These are phyloP conservation scores for Nakazawaea siamensis DNA, from an alignment of 805 yeast genomes.

Conservation along the genomic window DNA sequence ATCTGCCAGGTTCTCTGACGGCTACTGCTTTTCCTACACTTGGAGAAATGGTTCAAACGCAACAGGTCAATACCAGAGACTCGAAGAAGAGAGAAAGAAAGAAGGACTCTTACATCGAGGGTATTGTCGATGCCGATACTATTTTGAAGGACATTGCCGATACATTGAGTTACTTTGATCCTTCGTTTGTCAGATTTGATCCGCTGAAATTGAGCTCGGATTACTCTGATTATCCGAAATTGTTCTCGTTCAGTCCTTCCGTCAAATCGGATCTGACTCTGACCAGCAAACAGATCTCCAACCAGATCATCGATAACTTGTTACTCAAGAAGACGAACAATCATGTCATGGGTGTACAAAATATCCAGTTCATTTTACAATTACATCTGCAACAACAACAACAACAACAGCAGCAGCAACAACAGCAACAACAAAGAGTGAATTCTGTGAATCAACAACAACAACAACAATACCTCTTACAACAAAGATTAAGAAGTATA, in stretches of 20 bases:
- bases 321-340: constrained; percentile 6
- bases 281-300: constrained; percentile 1
- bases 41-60: constrained; percentile 29
- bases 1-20: constrained; percentile 10
- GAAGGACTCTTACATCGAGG: constrained; percentile 3
- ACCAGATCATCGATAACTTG: constrained; percentile 5
- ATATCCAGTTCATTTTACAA: constrained; percentile 12
- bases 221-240: constrained; percentile 2
- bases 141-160: constrained; percentile 2
- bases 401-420: constrained; percentile 18
- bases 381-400: constrained; percentile 23
- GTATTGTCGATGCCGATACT: constrained; percentile 1
- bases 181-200: constrained; percentile 7
- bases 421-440: constrained; percentile 23
- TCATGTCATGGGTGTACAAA: constrained; percentile 9
- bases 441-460: constrained; percentile 23
- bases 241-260: constrained; percentile 3
- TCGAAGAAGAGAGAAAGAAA: constrained; percentile 15
- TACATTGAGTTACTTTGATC: constrained; percentile 4
- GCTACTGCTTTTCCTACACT: constrained; percentile 53
- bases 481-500: constrained; percentile 16
- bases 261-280: not conserved
- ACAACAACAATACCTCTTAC: constrained; percentile 17
- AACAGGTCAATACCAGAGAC: constrained; percentile 18
- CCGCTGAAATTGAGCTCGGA: not conserved